A percentile compares a stretch with the other conserved stretches of the same genome.
Evolutionary conservation across 169 alveolate genomes (phyloP).

Genomic region (Hammondia hammondi): DNA sequence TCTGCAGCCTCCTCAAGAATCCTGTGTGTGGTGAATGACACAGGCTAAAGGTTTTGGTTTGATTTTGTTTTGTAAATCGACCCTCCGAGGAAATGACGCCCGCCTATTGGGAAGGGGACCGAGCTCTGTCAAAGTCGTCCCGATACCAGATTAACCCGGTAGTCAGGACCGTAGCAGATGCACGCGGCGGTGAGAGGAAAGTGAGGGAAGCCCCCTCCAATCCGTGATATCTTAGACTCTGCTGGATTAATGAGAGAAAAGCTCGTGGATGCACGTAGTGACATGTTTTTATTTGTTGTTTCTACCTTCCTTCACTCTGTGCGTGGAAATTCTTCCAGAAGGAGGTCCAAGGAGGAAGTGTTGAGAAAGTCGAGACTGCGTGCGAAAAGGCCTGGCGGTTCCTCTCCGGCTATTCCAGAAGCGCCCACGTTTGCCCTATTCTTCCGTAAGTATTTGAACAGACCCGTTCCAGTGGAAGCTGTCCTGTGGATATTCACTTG

Average conservation of each 20-base stretch:
- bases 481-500: too few relatives aligned
- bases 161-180: too few relatives aligned
- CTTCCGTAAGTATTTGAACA: neutral
- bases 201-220: too few relatives aligned
- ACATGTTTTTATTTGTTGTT: neutral
- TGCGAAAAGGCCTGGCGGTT: constrained; percentile 27
- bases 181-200: neutral
- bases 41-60: too few relatives aligned
- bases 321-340: neutral
- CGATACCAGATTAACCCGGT: too few relatives aligned
- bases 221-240: too few relatives aligned
- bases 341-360: constrained; percentile 17
- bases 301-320: neutral
- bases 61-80: too few relatives aligned
- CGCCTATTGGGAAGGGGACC: neutral
- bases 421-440: neutral
- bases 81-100: too few relatives aligned
- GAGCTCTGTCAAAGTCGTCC: neutral
- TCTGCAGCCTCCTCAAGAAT: too few relatives aligned
- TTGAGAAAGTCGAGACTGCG: constrained; percentile 20
- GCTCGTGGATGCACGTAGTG: neutral
- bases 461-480: neutral
- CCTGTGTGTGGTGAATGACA: too few relatives aligned
- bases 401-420: neutral
- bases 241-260: too few relatives aligned